Evolutionary conservation across 2,329 filamentous ascomycete species (phyloP), one percentile per base, ranked within the genome.

Genomic region (Dactylellina cionopaga): DNA sequence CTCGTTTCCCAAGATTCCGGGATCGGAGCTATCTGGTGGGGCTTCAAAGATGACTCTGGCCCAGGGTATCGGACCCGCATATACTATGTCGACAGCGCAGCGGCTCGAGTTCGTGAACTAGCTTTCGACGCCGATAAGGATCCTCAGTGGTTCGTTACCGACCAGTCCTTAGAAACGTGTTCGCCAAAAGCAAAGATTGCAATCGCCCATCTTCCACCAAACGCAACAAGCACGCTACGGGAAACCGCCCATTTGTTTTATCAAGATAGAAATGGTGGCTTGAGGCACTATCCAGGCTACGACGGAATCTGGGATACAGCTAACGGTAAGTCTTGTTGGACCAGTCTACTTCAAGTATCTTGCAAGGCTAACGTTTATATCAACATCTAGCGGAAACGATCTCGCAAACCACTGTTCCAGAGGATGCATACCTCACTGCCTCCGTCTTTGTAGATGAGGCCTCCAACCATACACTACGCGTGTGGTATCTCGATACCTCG

Each of bases 161-260:
- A 54, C 15, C 59, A 72, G 15, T 17, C 46, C 17, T 24, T 72
- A 3, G 68, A 72, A 15, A 33, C 39, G 7, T 72, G 68, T 33
- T 46, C 46, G 4, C 59, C 51, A 19, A 55, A 46, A 31, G 68
- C 68, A 17, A 72, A 72, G 46, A 49, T 72, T 33, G 41, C 59
- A 5, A 47, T 59, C 5, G 59, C 59, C 7, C 68, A 72, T 55
- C 15, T 72, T 4, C 59, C 52, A 2, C 68, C 68, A 15, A 59
- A 65, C 22, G 39, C 33, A 3, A 71, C 56, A n/a, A 60, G 27
- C 37, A 46, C 35, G 6, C n/a, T 22, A 1, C 25, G 29, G 10
- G 68, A 72, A 35, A 72, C 68, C 0, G 59, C 46, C 1, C 68
- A 72, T 60, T n/a, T 72, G 11, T 72, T 72, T 25, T 72, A 72